Conservation (phyloP, 2,329 filamentous ascomycete genomes). For the Didymella exigua region DNA sequence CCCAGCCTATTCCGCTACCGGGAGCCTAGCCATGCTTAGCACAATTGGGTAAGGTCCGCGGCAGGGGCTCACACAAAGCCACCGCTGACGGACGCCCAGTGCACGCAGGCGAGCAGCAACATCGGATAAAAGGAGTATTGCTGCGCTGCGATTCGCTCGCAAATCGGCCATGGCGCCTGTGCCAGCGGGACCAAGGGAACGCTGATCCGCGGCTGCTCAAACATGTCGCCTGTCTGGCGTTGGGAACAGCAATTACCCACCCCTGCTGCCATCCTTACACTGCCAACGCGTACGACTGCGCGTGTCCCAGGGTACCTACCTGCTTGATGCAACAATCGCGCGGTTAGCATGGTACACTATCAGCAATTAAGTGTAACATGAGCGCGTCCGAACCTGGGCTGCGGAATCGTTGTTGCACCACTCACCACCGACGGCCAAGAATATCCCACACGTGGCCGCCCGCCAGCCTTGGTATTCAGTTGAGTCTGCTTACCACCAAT, state of each 20-base stretch:
- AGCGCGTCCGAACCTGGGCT: slow-evolving; percentile 6
- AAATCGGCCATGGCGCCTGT: slow-evolving; percentile 19
- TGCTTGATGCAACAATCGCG: slow-evolving; percentile 1
- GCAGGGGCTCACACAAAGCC: slow-evolving; percentile 16
- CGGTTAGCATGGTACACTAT: background rate
- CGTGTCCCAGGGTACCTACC: slow-evolving; percentile 2
- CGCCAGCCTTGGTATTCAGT: slow-evolving; percentile 11
- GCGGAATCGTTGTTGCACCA: slow-evolving; percentile 13
- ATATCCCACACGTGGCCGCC: slow-evolving; percentile 10
- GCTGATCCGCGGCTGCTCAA: slow-evolving; percentile 22
- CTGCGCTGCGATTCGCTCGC: slow-evolving; percentile 33
- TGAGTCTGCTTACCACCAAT: slow-evolving; percentile 11
- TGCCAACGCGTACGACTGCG: slow-evolving; percentile 1
- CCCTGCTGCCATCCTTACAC: slow-evolving; percentile 1
- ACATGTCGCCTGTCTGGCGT: slow-evolving; percentile 9
- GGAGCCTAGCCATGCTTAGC: slow-evolving; percentile 1
- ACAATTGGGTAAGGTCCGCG: background rate
- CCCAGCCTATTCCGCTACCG: slow-evolving; percentile 5
- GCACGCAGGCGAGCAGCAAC: slow-evolving; percentile 1
- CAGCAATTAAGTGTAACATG: slow-evolving; percentile 1
- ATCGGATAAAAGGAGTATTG: slow-evolving; percentile 43
- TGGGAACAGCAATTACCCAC: slow-evolving; percentile 10
- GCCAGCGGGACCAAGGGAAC: slow-evolving; percentile 27
- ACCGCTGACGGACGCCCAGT: slow-evolving; percentile 29
- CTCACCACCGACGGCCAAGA: slow-evolving; percentile 1